Evolutionary conservation across 306 rosid species (phyloP).

Genomic region (Sesbania bispinosa): DNA sequence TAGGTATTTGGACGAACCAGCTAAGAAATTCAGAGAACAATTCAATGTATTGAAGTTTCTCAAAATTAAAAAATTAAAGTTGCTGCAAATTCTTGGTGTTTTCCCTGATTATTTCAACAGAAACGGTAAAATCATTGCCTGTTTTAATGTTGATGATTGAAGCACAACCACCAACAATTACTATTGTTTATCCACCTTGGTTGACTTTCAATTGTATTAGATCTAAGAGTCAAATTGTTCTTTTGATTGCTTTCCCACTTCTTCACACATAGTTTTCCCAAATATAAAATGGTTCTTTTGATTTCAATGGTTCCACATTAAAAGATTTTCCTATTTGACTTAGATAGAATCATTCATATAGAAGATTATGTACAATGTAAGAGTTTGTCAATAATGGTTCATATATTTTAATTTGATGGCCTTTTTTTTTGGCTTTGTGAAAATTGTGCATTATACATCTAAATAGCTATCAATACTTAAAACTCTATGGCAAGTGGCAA

Average conservation of each 20-base stretch:
- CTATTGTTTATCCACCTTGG: constrained; percentile 22
- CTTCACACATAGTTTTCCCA: background rate
- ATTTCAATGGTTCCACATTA: too few species aligned
- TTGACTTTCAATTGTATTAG: constrained; percentile 20
- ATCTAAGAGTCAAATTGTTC: background rate
- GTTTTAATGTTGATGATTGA: constrained; percentile 13
- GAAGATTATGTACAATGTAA: too few species aligned
- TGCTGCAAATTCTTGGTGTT: constrained; percentile 18
- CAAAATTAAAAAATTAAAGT: background rate
- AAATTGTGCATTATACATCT: too few species aligned
- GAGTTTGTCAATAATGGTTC: too few species aligned
- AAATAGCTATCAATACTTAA: too few species aligned
- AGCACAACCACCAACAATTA: constrained; percentile 13
- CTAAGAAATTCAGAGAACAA: constrained; percentile 24
- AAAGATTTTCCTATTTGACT: too few species aligned
- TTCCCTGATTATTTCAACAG: background rate
- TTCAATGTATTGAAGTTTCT: constrained; percentile 24
- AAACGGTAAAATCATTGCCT: background rate
- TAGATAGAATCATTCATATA: too few species aligned
- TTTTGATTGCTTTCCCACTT: constrained; percentile 23
- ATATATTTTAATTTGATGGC: too few species aligned
- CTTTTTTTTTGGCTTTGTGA: too few species aligned
- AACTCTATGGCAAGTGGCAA: too few species aligned
- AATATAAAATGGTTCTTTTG: too few species aligned
- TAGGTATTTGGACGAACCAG: background rate